A percentile compares a stretch with the other conserved stretches of the same genome.
Conservation (phyloP, 2,329 filamentous ascomycete species). For the Didymella arachidicola region DNA sequence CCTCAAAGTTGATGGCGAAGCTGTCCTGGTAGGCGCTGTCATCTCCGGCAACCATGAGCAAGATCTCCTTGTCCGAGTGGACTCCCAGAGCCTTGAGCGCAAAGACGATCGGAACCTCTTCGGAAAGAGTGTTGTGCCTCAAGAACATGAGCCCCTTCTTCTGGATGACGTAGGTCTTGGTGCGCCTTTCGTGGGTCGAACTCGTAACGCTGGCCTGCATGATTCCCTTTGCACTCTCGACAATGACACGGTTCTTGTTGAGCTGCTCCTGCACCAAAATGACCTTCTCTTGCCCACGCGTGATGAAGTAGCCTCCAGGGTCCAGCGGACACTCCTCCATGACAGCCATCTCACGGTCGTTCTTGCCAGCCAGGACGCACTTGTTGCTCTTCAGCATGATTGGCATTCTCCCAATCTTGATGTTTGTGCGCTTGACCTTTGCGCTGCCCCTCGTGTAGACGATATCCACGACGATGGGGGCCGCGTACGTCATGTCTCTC, state of each 20-base stretch:
- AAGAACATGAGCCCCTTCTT: slow-evolving; percentile 93
- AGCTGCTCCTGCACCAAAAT: slow-evolving; percentile 98
- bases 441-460: slow-evolving; percentile 85
- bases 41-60: slow-evolving; percentile 86
- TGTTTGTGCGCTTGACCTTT: slow-evolving; percentile 73
- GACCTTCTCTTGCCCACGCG: slow-evolving; percentile 97
- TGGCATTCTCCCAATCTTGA: slow-evolving; percentile 88
- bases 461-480: slow-evolving; percentile 91
- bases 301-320: slow-evolving; percentile 96
- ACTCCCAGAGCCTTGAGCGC: slow-evolving; percentile 92
- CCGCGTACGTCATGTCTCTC: slow-evolving; percentile 97
- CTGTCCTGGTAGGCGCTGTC: slow-evolving; percentile 92
- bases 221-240: slow-evolving; percentile 93
- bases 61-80: slow-evolving; percentile 92
- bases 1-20: slow-evolving; percentile 94
- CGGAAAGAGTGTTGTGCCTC: slow-evolving; percentile 90
- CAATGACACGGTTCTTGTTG: slow-evolving; percentile 98
- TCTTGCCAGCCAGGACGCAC: slow-evolving; percentile 84
- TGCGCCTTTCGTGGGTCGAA: slow-evolving; percentile 97
- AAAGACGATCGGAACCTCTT: slow-evolving; percentile 94
- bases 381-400: slow-evolving; percentile 97
- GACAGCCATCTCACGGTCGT: slow-evolving; percentile 84
- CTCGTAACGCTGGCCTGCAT: slow-evolving; percentile 91
- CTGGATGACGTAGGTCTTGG: slow-evolving; percentile 92
- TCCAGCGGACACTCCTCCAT: slow-evolving; percentile 97